Evolutionary conservation across 768 basidiomycete species (phyloP).

Genomic region (Gymnopilus junonius): DNA sequence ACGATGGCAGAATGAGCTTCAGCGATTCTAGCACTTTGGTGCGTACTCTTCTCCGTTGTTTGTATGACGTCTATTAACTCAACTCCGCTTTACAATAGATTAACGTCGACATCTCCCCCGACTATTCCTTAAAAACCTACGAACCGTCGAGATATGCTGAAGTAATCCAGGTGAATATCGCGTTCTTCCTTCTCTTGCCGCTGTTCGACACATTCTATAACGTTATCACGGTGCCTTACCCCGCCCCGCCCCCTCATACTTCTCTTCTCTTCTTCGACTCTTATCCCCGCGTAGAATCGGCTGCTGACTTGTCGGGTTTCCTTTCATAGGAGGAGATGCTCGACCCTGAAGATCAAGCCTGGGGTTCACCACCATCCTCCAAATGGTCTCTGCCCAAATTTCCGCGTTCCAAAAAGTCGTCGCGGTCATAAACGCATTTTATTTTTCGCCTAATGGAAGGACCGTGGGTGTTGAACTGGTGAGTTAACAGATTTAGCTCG

Average conservation of each 20-base stretch:
- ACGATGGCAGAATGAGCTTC: constrained; percentile 31
- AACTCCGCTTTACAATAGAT: constrained; percentile 2
- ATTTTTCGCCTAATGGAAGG: background rate
- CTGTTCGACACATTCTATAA: background rate
- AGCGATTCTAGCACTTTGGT: constrained; percentile 30
- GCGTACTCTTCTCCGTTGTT: background rate
- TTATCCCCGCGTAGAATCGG: constrained; percentile 10
- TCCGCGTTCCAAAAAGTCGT: constrained; percentile 20
- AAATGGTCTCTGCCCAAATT: constrained; percentile 26
- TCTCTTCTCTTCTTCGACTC: background rate
- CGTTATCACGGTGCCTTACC: background rate
- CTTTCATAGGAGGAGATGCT: constrained; percentile 33
- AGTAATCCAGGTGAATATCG: constrained; percentile 17
- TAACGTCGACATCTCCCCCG: constrained; percentile 18
- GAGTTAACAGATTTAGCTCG: background rate
- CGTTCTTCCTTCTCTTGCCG: background rate
- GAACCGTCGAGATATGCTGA: constrained; percentile 8
- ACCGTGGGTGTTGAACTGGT: background rate
- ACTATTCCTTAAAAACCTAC: constrained; percentile 10
- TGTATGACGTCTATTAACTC: background rate
- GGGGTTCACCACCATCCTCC: constrained; percentile 34
- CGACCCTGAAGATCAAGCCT: constrained; percentile 44
- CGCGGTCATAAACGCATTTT: constrained; percentile 8
- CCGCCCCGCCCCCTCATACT: background rate
- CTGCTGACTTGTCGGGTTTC: constrained; percentile 9